Conservation (phyloP, 1,284 basidiomycete species). For the Schizophyllum commune region DNA sequence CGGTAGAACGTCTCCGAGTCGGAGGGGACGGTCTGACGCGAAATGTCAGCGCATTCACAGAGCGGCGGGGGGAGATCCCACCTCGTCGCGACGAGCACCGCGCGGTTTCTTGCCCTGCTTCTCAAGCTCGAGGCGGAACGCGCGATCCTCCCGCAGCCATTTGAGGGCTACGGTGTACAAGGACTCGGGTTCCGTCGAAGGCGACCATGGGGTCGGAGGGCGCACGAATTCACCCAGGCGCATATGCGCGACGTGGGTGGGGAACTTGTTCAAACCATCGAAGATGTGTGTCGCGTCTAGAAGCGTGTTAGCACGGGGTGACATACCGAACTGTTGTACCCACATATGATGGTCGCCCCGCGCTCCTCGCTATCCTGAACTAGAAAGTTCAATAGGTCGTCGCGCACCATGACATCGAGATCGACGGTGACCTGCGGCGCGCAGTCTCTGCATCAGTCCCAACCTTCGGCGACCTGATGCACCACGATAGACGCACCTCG, state of each 20-base stretch:
- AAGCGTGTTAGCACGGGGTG: background rate
- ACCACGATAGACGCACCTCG: slow-evolving; percentile 48
- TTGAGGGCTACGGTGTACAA: slow-evolving; percentile 72
- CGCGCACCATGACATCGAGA: slow-evolving; percentile 93
- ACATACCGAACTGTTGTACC: slow-evolving; percentile 21
- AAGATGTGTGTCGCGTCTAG: slow-evolving; percentile 94
- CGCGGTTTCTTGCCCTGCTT: slow-evolving; percentile 54
- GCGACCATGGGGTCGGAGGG: slow-evolving; percentile 63
- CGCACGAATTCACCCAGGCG: slow-evolving; percentile 70
- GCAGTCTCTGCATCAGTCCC: slow-evolving; percentile 2
- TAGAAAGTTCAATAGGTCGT: slow-evolving; percentile 85
- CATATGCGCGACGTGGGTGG: slow-evolving; percentile 88
- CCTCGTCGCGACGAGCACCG: slow-evolving; percentile 61
- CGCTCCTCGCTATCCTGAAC: slow-evolving; percentile 76
- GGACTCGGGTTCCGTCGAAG: slow-evolving; percentile 19
- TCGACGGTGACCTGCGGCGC: slow-evolving; percentile 83
- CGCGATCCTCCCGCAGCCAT: slow-evolving; percentile 83
- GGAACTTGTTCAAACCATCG: slow-evolving; percentile 81
- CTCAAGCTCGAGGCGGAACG: slow-evolving; percentile 52
- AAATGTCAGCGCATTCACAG: slow-evolving; percentile 2
- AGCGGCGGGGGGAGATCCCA: slow-evolving; percentile 23
- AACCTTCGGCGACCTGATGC: background rate
- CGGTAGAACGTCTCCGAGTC: slow-evolving; percentile 88
- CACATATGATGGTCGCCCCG: slow-evolving; percentile 86
- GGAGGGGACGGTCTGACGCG: slow-evolving; percentile 42